These are phyloP conservation scores for Pseudonitzschia pungens DNA, from an alignment of 108 stramenopile genomes.

Conservation along the genomic window DNA sequence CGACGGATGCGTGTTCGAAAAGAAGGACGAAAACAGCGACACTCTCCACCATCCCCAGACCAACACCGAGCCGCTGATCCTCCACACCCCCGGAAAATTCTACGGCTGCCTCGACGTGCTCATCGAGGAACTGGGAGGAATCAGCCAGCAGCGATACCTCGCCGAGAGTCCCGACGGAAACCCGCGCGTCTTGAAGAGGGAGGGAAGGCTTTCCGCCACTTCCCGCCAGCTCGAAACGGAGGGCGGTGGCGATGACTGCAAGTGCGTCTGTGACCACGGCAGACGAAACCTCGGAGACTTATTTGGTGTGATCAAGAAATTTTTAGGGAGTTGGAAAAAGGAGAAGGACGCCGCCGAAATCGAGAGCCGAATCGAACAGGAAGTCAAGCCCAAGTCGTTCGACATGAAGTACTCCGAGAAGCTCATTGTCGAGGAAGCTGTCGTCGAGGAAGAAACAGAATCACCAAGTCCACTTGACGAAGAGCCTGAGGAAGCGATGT, in stretches of 20 bases:
- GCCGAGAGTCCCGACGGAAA: slow-evolving; percentile 3
- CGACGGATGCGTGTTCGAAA: slow-evolving; percentile 25
- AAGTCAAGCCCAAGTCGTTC: not conserved
- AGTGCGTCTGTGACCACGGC: not conserved
- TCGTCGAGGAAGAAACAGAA: not conserved
- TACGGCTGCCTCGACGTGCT: slow-evolving; percentile 26
- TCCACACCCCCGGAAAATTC: slow-evolving; percentile 33
- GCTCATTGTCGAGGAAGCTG: not conserved
- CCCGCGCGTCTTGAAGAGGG: not conserved
- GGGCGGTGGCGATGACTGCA: not conserved
- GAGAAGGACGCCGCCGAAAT: no score
- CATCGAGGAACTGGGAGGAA: slow-evolving; percentile 26
- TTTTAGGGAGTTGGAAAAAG: not conserved
- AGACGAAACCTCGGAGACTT: not conserved
- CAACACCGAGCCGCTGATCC: slow-evolving; percentile 7
- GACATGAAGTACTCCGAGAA: not conserved
- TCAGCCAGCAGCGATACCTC: slow-evolving; percentile 21
- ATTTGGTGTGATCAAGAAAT: not conserved
- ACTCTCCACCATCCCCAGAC: not conserved
- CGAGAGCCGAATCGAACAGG: not conserved
- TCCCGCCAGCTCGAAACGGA: not conserved
- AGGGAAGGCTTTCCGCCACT: not conserved
- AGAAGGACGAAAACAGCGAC: not conserved
- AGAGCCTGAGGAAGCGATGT: no score
- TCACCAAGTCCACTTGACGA: no score